Evolutionary conservation across 2,329 filamentous ascomycete genomes (phyloP).

Genomic region (Pseudogymnoascus sp.): DNA sequence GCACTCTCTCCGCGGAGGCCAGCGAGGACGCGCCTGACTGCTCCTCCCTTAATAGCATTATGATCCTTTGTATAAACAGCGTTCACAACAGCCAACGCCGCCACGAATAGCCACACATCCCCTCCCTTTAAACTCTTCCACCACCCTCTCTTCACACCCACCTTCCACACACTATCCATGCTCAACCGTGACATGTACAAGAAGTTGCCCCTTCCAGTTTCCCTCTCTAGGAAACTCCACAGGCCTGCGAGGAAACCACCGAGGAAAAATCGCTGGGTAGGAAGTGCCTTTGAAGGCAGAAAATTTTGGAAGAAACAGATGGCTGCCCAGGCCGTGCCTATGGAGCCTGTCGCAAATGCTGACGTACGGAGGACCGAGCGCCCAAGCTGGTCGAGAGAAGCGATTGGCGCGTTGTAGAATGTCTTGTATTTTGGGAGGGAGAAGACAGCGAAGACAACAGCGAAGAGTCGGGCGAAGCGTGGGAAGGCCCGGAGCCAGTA

Average conservation of each 20-base stretch:
- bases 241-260: slow-evolving; percentile 79
- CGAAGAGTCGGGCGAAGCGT: slow-evolving; percentile 67
- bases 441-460: slow-evolving; percentile 60
- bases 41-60: slow-evolving; percentile 19
- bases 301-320: slow-evolving; percentile 82
- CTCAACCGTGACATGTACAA: slow-evolving; percentile 72
- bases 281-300: slow-evolving; percentile 65
- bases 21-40: slow-evolving; percentile 23
- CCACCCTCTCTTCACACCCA: slow-evolving; percentile 83
- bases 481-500: slow-evolving; percentile 85
- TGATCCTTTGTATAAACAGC: slow-evolving; percentile 42
- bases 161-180: slow-evolving; percentile 82
- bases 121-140: slow-evolving; percentile 78
- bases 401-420: slow-evolving; percentile 63
- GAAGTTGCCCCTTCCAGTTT: slow-evolving; percentile 60
- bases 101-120: slow-evolving; percentile 77
- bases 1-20: slow-evolving; percentile 25
- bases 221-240: slow-evolving; percentile 72
- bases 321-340: slow-evolving; percentile 80
- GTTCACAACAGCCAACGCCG: slow-evolving; percentile 70
- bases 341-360: slow-evolving; percentile 71
- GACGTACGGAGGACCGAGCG: slow-evolving; percentile 66
- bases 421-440: slow-evolving; percentile 61
- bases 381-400: slow-evolving; percentile 59
- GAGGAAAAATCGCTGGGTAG: slow-evolving; percentile 83